A percentile compares a stretch with the other conserved stretches of the same genome.
Conservation (phyloP, 768 basidiomycete species). For the Termitomyces eurrhizus region DNA sequence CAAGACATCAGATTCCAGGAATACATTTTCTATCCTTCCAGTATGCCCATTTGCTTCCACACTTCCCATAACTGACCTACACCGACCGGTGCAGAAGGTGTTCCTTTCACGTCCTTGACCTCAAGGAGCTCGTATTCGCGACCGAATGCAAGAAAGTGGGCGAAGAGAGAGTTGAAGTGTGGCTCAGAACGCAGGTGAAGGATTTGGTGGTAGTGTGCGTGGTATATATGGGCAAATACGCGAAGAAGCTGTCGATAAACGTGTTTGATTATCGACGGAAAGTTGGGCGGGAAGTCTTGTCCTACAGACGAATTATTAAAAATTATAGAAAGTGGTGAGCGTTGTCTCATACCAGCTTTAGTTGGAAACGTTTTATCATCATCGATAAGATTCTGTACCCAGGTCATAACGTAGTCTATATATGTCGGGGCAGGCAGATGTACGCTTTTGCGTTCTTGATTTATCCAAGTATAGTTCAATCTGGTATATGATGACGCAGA, state of each 20-base stretch:
- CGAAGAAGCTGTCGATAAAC: constrained; percentile 95
- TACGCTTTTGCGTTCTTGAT: constrained; percentile 89
- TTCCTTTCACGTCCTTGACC: constrained; percentile 82
- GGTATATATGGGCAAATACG: constrained; percentile 97
- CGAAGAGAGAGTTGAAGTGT: constrained; percentile 96
- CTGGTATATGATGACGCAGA: constrained; percentile 33
- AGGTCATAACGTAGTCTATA: constrained; percentile 99
- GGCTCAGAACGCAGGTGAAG: constrained; percentile 93
- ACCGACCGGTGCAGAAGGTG: constrained; percentile 59
- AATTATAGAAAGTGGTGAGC: background rate
- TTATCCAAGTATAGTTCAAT: constrained; percentile 97
- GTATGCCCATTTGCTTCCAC: constrained; percentile 87
- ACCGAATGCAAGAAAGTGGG: constrained; percentile 96
- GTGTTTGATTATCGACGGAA: constrained; percentile 90
- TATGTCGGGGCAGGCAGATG: constrained; percentile 93
- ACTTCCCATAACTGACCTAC: constrained; percentile 81
- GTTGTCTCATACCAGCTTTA: constrained; percentile 71
- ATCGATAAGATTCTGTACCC: constrained; percentile 93
- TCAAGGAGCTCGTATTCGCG: constrained; percentile 92
- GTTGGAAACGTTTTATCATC: constrained; percentile 94
- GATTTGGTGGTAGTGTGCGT: constrained; percentile 89
- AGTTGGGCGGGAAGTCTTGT: constrained; percentile 83
- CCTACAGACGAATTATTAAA: constrained; percentile 40
- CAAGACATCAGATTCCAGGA: constrained; percentile 2
- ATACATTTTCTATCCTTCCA: constrained; percentile 39